Base-by-base conservation (phyloP, 345 rosid genomes). In the Luvunga scandens region DNA sequence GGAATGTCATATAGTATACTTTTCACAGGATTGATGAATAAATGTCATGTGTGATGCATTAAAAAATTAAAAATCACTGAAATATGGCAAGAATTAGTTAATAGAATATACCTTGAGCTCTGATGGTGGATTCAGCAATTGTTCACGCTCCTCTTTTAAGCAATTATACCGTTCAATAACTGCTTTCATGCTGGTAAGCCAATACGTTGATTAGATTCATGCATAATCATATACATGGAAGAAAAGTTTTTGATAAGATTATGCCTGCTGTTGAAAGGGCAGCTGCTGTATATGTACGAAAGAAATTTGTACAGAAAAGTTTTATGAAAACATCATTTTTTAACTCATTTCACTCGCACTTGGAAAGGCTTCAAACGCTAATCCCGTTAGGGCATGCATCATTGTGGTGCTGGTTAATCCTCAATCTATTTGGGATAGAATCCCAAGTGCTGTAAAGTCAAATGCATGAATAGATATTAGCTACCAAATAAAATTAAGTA, bases 81-180 rank as follows among this genome's bases (percentile, higher is more conserved):
- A 50, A 18, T 21, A 56, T 55, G 14, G 30, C 50, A 45, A 45
- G 16, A 45, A 45, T 45, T 45, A 45, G 50, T 13, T 12, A 25
- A 38, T 2, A 55, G 57, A 63, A 34, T 25, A 22, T 91, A 92
- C 98, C 93, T 93, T 89, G 77, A 84, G 86, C 85, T 92, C 94
- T 34, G 93, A 86, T 75, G 85, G 67, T 24, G 92, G 90, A 84
- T 84, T 88, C 73, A 78, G 63, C 70, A 84, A 45, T 72, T 88
- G 93, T 73, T 87, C 88, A 25, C 85, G 88, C 60, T 87, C 97
- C 69, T 86, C 90, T 87, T 89, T 93, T 80, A 78, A 73, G 75
- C 74, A 86, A 84, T 78, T 88, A 81, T 89, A 93, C 77, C 91
- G 84, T 56, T 93, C 98, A 42, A 90, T 84, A 69, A 87, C 78